Evolutionary conservation across 116 monocot genomes (phyloP).

Genomic region (Iris pallida): DNA sequence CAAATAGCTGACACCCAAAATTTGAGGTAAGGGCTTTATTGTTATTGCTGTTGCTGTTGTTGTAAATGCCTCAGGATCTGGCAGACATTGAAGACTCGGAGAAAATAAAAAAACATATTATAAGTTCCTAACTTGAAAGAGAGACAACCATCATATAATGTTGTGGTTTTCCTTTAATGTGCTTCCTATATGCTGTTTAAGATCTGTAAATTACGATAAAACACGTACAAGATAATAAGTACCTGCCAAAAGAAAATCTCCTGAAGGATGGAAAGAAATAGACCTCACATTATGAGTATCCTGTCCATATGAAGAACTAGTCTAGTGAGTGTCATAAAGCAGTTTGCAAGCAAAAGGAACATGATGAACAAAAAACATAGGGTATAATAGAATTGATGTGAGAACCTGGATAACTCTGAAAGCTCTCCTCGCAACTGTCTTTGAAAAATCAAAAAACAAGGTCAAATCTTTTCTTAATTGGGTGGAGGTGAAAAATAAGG

Average conservation of each 20-base stretch:
- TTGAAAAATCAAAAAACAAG: slow-evolving; percentile 95
- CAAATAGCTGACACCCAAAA: too few species aligned
- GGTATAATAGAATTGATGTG: background rate
- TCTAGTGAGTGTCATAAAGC: slow-evolving; percentile 3
- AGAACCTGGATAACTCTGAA: slow-evolving; percentile 94
- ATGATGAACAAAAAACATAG: background rate
- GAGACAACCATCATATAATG: too few species aligned
- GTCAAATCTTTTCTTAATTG: too few species aligned
- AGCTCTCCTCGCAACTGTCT: slow-evolving; percentile 79
- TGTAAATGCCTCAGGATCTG: too few species aligned
- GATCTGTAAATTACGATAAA: background rate
- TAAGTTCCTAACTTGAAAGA: too few species aligned
- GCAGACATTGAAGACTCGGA: too few species aligned
- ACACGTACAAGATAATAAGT: slow-evolving; percentile 1
- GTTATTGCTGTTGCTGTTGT: too few species aligned
- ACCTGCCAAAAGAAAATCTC: slow-evolving; percentile 88
- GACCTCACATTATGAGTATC: slow-evolving; percentile 98
- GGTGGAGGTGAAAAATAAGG: too few species aligned
- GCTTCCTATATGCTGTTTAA: background rate
- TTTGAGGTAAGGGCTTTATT: too few species aligned
- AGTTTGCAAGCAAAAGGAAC: background rate
- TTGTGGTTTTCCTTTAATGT: too few species aligned
- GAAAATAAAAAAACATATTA: too few species aligned
- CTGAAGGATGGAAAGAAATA: slow-evolving; percentile 96
- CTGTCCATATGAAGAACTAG: slow-evolving; percentile 20